phyloP scores from a whole-genome alignment of 306 rosid species.

The Prosopis cineraria region DNA sequence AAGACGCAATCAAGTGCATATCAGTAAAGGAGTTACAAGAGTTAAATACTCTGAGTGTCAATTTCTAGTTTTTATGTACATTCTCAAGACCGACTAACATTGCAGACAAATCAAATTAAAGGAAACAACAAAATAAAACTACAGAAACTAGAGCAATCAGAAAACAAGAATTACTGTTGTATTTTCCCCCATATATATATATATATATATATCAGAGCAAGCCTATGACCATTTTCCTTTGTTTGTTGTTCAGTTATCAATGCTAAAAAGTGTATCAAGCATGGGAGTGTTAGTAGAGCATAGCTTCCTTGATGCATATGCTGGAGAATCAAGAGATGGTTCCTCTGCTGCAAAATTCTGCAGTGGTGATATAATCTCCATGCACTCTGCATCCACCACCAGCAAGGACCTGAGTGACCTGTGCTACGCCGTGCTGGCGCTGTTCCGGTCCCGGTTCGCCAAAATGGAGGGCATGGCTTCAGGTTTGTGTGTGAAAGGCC shows the following conservation, averaged over 20 bases:
- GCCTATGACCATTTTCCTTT: background rate
- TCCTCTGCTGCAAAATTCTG: conserved; percentile 53
- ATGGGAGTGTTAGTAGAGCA: conserved; percentile 63
- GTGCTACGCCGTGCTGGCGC: conserved; percentile 59
- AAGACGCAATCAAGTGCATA: too few relatives aligned
- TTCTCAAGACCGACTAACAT: too few relatives aligned
- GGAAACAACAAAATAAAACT: too few relatives aligned
- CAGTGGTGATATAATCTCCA: conserved; percentile 59
- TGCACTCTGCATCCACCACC: conserved; percentile 40
- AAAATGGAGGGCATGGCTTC: conserved; percentile 60
- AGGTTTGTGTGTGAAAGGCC: conserved; percentile 71
- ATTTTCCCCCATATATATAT: too few relatives aligned
- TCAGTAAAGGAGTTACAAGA: too few relatives aligned
- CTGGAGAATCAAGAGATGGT: conserved; percentile 76
- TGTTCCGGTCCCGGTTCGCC: conserved; percentile 54
- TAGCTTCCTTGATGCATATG: conserved; percentile 69
- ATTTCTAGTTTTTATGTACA: too few relatives aligned
- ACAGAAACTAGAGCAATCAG: too few relatives aligned
- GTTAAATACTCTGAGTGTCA: too few relatives aligned
- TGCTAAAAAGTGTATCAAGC: conserved; percentile 52
- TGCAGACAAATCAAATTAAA: too few relatives aligned
- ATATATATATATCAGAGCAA: background rate
- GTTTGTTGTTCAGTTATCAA: conserved; percentile 56
- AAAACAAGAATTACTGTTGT: too few relatives aligned
- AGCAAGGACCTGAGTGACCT: conserved; percentile 45